Evolutionary conservation across 2,329 filamentous ascomycete species (phyloP), one percentile per base, ranked within the genome.

Genomic region (Neonectria neomacrospora): DNA sequence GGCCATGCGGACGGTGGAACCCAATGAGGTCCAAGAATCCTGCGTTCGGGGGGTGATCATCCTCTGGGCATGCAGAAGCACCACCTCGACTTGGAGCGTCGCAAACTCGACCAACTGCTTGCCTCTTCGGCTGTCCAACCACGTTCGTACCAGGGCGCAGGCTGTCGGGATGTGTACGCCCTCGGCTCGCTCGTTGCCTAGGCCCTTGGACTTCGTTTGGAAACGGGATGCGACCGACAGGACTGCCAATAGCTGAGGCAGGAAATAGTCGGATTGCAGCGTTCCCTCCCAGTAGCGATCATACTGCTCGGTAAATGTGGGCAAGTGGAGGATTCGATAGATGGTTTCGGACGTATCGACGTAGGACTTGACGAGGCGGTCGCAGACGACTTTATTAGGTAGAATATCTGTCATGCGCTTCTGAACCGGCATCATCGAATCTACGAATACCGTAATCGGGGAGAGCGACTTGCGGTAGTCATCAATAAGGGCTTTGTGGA

Each of bases 331-430:
- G 30, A 86, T 80, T 32, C 85, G 81, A 64, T 85, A 87, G 10
- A 86, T 79, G 4, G 81, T 82, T 67, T 87, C 85, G 10, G 82
- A 83, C 1, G 81, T 81, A 39, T 79, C 79, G 55, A 86, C 77
- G 66, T 87, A 87, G 2, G 81, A 75, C 8, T 80, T 74, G 3
- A 87, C 68, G 3, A 87, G 78, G 14, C 81, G 79, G 67, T 86
- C 84, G 73, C 85, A 88, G 9, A 85, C 80, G 1, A 75, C 61
- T 69, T 80, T 83, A 32, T 80, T 81, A 1, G 85, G 85, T 18
- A 87, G 69, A 14, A 87, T 85, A 61, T 87, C 85, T 30, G 79
- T 80, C 85, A 88, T 88, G 50, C 85, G 83, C 72, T 86, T 86
- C 60, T 82, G 81, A 2, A 87, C 80, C 0, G 85, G 85, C 71